Conservation (phyloP, 163 green algal genomes). For the Coccomyxa subellipsoidea region DNA sequence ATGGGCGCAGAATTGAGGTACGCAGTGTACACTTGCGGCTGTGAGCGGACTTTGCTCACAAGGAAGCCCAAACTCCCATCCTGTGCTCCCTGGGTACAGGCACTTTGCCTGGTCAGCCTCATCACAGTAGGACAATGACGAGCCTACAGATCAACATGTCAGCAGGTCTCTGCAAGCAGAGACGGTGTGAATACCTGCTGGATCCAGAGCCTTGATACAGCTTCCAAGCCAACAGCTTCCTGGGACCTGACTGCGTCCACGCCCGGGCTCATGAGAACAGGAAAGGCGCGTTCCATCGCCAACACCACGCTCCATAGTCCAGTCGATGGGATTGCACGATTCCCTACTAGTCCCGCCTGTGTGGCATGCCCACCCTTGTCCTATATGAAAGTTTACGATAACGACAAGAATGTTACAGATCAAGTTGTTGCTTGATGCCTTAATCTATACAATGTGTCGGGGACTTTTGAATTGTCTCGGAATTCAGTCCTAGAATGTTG, state of each 20-base stretch:
- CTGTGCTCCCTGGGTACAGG: not conserved
- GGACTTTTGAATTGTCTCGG: no score
- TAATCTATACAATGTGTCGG: no score
- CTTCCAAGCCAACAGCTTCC: not conserved
- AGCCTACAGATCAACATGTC: no score
- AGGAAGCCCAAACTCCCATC: slow-evolving; percentile 1
- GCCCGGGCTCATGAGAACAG: not conserved
- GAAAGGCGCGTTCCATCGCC: not conserved
- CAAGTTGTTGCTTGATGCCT: no score
- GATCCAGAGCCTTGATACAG: not conserved
- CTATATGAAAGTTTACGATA: no score
- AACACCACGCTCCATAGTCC: not conserved
- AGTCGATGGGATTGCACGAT: not conserved
- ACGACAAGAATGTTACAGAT: no score
- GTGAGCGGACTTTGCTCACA: slow-evolving; percentile 1
- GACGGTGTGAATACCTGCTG: not conserved
- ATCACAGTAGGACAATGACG: not conserved
- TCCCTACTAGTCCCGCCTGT: not conserved
- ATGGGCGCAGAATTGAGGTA: not conserved
- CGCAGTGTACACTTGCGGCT: slow-evolving; percentile 6
- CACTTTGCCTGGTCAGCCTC: not conserved
- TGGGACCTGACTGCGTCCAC: not conserved
- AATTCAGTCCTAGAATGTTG: not conserved
- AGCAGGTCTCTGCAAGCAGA: no score
- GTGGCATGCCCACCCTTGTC: no score